Conservation (phyloP, 2,329 filamentous ascomycete genomes). For the Furcasterigmium sp. region DNA sequence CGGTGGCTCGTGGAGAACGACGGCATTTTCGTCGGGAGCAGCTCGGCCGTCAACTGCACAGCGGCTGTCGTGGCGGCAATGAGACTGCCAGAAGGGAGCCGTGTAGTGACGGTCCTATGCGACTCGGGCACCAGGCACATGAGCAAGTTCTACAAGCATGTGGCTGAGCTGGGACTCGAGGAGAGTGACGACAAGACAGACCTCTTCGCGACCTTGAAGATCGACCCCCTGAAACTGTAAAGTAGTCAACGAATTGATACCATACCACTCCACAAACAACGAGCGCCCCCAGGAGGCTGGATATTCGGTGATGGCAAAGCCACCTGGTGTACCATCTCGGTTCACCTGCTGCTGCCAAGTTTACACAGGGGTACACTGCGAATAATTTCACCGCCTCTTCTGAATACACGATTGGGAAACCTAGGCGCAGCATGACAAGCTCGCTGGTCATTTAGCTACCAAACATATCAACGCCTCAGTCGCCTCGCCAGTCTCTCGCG, state of each 20-base stretch:
- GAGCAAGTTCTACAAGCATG: conserved; percentile 78
- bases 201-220: conserved; percentile 44
- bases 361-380: no score
- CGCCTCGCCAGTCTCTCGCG: background rate
- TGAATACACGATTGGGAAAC: no score
- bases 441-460: no score
- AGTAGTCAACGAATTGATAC: background rate
- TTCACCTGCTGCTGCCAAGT: no score
- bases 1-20: conserved; percentile 93
- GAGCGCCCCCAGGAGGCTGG: no score
- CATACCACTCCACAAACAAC: no score
- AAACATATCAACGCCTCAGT: background rate
- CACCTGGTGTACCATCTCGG: no score
- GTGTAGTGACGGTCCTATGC: conserved; percentile 78
- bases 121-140: conserved; percentile 79
- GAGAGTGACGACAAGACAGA: conserved; percentile 45
- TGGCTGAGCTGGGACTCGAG: conserved; percentile 63
- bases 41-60: conserved; percentile 93
- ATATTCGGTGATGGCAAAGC: no score
- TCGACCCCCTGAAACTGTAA: conserved; percentile 20
- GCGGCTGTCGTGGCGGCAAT: conserved; percentile 67
- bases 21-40: conserved; percentile 90
- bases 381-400: no score
- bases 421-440: no score
- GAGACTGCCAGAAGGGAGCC: conserved; percentile 54